A percentile compares a stretch with the other conserved stretches of the same genome.
These are phyloP conservation scores for Pugionium dolabratum DNA, from an alignment of 345 rosid genomes.

Conservation along the genomic window DNA sequence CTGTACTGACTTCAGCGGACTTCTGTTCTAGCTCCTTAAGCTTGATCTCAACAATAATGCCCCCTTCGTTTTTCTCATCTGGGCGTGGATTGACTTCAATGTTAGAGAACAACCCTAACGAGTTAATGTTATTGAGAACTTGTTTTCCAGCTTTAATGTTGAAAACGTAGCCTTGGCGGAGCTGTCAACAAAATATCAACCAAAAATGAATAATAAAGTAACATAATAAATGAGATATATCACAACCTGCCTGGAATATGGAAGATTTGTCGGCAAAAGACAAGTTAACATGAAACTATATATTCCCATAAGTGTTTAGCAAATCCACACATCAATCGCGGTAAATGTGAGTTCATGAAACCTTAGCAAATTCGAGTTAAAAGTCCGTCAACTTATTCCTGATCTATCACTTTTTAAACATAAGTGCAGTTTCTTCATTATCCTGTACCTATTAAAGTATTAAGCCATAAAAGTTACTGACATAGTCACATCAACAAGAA, in stretches of 20 bases:
- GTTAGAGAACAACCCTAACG: slow-evolving; percentile 81
- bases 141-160: slow-evolving; percentile 94
- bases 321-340: background rate
- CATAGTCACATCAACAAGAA: slow-evolving; percentile 5
- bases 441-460: background rate
- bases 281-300: background rate
- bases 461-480: slow-evolving; percentile 4
- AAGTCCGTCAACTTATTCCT: background rate
- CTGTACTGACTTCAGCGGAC: slow-evolving; percentile 98
- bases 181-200: slow-evolving; percentile 52
- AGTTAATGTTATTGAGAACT: slow-evolving; percentile 86
- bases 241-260: background rate
- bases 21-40: slow-evolving; percentile 95
- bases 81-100: slow-evolving; percentile 96
- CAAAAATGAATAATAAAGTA: slow-evolving; percentile 14
- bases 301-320: background rate
- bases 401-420: background rate
- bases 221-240: slow-evolving; percentile 14
- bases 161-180: slow-evolving; percentile 79
- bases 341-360: background rate
- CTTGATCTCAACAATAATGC: slow-evolving; percentile 95
- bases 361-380: background rate
- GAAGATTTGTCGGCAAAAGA: background rate
- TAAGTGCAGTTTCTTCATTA: background rate
- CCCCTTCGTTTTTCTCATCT: slow-evolving; percentile 97